Evolutionary conservation across 2,329 filamentous ascomycete species (phyloP).

Genomic region (Scopulariopsis brevicaulis): DNA sequence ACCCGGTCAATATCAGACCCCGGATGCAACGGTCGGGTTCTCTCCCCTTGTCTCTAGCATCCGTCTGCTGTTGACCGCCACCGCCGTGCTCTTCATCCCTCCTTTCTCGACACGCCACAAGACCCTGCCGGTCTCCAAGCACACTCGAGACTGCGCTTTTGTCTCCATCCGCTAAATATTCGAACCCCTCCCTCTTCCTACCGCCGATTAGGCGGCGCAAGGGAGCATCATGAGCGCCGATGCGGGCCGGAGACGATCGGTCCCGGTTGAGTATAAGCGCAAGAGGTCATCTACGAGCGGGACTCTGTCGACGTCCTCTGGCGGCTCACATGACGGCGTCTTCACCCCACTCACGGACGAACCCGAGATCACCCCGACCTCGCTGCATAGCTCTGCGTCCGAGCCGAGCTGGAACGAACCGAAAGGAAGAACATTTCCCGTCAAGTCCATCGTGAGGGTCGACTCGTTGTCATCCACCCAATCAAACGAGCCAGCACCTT

Average conservation of each 20-base stretch:
- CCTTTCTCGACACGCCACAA: too few relatives aligned
- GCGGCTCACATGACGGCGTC: neutral
- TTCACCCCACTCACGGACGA: neutral
- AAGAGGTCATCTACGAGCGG: neutral
- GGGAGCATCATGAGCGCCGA: neutral
- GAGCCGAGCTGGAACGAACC: neutral
- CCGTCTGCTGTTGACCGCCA: too few relatives aligned
- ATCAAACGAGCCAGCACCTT: neutral
- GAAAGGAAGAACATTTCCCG: neutral
- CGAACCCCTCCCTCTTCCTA: too few relatives aligned
- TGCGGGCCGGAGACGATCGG: neutral
- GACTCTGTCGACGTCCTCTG: neutral
- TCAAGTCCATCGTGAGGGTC: constrained; percentile 3
- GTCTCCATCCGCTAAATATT: too few relatives aligned
- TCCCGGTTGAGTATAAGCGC: neutral
- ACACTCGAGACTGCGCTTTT: too few relatives aligned
- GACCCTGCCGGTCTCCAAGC: too few relatives aligned
- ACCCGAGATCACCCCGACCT: neutral
- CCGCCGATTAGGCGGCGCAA: neutral
- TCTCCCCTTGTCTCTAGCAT: too few relatives aligned
- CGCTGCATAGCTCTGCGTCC: neutral
- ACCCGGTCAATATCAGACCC: too few relatives aligned
- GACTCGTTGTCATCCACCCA: neutral
- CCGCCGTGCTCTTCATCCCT: too few relatives aligned
- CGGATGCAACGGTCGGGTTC: too few relatives aligned